phyloP scores from a whole-genome alignment of 164 flowering plant genomes.

The Buxus sempervirens region DNA sequence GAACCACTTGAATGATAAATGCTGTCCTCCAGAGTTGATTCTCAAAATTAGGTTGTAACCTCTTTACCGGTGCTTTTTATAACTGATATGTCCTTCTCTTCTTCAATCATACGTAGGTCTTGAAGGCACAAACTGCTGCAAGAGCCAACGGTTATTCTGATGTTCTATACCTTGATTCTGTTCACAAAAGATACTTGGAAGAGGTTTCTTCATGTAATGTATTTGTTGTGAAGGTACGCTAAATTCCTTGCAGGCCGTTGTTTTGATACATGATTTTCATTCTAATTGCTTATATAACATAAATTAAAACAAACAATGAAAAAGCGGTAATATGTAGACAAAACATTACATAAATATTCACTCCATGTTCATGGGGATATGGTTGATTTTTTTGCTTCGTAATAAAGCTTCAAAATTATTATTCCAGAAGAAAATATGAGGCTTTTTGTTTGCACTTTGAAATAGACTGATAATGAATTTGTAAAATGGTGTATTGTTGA shows the following conservation, averaged over 20 bases:
- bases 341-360: too few species aligned
- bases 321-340: background rate
- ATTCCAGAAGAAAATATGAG: background rate
- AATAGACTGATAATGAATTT: too few species aligned
- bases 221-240: constrained; percentile 77
- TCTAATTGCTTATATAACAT: background rate
- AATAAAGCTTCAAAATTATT: too few species aligned
- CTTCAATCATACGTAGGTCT: constrained; percentile 42
- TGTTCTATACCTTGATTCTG: constrained; percentile 82
- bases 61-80: background rate
- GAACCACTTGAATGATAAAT: too few species aligned
- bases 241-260: background rate
- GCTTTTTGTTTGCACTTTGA: background rate
- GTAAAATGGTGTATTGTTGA: too few species aligned
- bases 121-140: constrained; percentile 76
- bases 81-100: background rate
- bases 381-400: background rate
- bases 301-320: background rate
- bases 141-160: constrained; percentile 83
- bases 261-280: background rate
- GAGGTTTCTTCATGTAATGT: constrained; percentile 92
- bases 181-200: constrained; percentile 71
- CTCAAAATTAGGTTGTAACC: background rate
- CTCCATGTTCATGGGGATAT: background rate
- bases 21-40: too few species aligned